These are phyloP conservation scores for Fusarium oxysporum DNA, from an alignment of 2,329 filamentous ascomycete genomes.

Conservation along the genomic window DNA sequence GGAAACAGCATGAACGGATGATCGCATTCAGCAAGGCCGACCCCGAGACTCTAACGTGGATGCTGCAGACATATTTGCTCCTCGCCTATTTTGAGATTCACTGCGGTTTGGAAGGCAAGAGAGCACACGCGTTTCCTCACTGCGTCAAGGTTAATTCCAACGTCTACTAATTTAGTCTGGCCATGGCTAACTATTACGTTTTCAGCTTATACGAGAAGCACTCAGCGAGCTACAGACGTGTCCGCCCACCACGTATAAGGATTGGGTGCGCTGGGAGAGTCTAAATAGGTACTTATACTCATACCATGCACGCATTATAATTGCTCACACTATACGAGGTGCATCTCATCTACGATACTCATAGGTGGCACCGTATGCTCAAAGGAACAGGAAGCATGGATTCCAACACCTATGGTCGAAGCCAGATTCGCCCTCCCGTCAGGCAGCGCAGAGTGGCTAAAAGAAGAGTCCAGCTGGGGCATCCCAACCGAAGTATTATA, in stretches of 20 bases:
- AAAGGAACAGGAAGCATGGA: constrained; percentile 1
- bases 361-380: constrained; percentile 4
- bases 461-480: neutral
- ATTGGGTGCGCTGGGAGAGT: neutral
- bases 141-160: neutral
- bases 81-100: constrained; percentile 4
- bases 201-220: neutral
- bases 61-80: constrained; percentile 5
- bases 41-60: neutral
- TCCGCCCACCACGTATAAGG: neutral
- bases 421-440: constrained; percentile 1
- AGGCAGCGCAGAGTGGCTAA: neutral
- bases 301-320: neutral
- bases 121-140: neutral
- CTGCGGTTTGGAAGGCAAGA: neutral
- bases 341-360: neutral
- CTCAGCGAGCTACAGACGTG: neutral
- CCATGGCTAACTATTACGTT: neutral
- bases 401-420: neutral
- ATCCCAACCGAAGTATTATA: neutral
- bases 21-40: neutral
- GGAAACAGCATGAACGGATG: neutral
- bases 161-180: neutral
- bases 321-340: neutral
- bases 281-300: neutral